Evolutionary conservation across 805 yeast species (phyloP), one percentile per base, ranked within the genome.

Genomic region (Lipomyces japonicus): DNA sequence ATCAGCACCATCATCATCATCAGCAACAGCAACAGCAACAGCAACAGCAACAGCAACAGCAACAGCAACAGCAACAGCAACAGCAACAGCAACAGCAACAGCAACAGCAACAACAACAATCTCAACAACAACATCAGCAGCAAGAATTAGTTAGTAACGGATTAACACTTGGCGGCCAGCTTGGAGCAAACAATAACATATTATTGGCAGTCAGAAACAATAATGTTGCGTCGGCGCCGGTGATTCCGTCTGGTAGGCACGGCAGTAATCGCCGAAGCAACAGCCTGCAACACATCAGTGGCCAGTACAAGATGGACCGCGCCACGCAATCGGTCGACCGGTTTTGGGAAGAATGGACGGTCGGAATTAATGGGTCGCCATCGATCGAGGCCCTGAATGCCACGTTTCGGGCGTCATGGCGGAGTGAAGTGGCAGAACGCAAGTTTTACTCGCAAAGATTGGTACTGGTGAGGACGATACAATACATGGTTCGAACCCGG

Each of bases 331-430:
- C 57, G 2, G 60, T 55, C 14, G 60, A 54, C 18, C 34, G 55
- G 21, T 54, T 55, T 66, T 30, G 71, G 73, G 65, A 65, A 41
- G 77, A 73, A 42, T 73, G 71, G 53, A 63, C 67, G 1, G 60
- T 61, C 24, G 77, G 77, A 1, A 63, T 72, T 28, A 64, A 71
- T 48, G 75, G 75, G 1, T 59, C 61, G n/a, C 74, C 75, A 5
- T 66, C 75, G 1, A 68, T 73, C 14, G 65, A 67, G 47, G 64
- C 64, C 16, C 61, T 73, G n/a, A 75, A 73, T 46, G 67, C 67
- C 24, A 65, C 64, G 37, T 72, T 66, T 53, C 74, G 75, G 4
- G 68, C 71, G 42, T 65, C 68, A 31, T 73, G 77, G 77, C 62
- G 76, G 37, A 56, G 62, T 57, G 50, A 71, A 52, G 56, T 50